These are phyloP conservation scores for Candida krabiensis DNA, from an alignment of 805 yeast genomes.

Conservation along the genomic window DNA sequence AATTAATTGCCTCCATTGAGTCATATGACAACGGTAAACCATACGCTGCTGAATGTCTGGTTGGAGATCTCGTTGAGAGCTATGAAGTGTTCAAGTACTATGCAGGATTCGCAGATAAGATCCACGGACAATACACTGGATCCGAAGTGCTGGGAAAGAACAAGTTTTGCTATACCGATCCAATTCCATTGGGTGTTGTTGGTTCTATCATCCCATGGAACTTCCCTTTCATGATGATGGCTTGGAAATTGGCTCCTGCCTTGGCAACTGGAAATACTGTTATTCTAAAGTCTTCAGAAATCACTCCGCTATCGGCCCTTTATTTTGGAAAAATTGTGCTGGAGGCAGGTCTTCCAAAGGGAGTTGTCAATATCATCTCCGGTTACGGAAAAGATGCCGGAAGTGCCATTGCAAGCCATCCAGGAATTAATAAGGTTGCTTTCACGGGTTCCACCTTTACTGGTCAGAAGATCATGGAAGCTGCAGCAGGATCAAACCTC, in stretches of 20 bases:
- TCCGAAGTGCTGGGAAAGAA: conserved; percentile 32
- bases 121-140: conserved; percentile 58
- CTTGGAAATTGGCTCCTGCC: conserved; percentile 80
- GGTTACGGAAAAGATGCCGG: conserved; percentile 76
- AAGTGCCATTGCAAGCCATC: conserved; percentile 63
- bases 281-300: conserved; percentile 71
- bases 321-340: conserved; percentile 60
- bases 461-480: conserved; percentile 68
- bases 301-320: conserved; percentile 72
- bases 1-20: conserved; percentile 53
- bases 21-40: conserved; percentile 62
- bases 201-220: conserved; percentile 86
- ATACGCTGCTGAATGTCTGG: conserved; percentile 45
- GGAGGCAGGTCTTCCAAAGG: conserved; percentile 73
- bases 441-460: conserved; percentile 80
- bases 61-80: conserved; percentile 32
- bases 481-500: conserved; percentile 57
- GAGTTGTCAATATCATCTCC: conserved; percentile 71
- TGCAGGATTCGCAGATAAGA: conserved; percentile 81
- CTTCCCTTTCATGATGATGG: conserved; percentile 74
- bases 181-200: conserved; percentile 69
- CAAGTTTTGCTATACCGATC: conserved; percentile 53
- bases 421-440: conserved; percentile 66
- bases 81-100: conserved; percentile 54
- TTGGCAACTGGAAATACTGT: conserved; percentile 73